Conservation (phyloP, 805 yeast species). For the Nakazawaea wickerhamii region DNA sequence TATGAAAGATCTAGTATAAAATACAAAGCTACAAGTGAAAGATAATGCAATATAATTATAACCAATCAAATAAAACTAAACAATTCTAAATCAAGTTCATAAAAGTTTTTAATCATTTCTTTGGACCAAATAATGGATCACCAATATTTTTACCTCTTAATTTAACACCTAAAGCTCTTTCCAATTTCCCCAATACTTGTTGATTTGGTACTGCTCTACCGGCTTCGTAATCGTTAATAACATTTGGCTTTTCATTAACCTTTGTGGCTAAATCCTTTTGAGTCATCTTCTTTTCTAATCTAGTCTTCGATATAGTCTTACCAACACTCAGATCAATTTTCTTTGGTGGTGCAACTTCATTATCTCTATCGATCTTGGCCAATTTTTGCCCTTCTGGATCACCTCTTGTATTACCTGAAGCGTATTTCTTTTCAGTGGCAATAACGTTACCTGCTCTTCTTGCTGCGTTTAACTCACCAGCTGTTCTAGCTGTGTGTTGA, state of each 20-base stretch:
- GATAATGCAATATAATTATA: no score
- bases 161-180: slow-evolving; percentile 90
- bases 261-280: slow-evolving; percentile 97
- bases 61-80: not conserved
- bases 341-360: slow-evolving; percentile 89
- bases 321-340: slow-evolving; percentile 84
- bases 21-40: no score
- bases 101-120: slow-evolving; percentile 26
- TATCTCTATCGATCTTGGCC: slow-evolving; percentile 88
- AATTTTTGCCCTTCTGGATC: slow-evolving; percentile 93
- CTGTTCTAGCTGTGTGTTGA: slow-evolving; percentile 73
- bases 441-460: slow-evolving; percentile 87
- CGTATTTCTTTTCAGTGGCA: slow-evolving; percentile 90
- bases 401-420: slow-evolving; percentile 52
- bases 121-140: slow-evolving; percentile 66
- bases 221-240: slow-evolving; percentile 93
- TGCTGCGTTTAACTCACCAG: slow-evolving; percentile 83
- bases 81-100: not conserved
- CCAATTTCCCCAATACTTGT: slow-evolving; percentile 87
- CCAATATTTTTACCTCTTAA: slow-evolving; percentile 96
- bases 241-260: slow-evolving; percentile 92
- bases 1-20: no score
- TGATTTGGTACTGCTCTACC: slow-evolving; percentile 97
- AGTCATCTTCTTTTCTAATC: slow-evolving; percentile 82
- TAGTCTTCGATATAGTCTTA: slow-evolving; percentile 75